Conservation (phyloP, 768 basidiomycete genomes). For the Amanita polypyramis region DNA sequence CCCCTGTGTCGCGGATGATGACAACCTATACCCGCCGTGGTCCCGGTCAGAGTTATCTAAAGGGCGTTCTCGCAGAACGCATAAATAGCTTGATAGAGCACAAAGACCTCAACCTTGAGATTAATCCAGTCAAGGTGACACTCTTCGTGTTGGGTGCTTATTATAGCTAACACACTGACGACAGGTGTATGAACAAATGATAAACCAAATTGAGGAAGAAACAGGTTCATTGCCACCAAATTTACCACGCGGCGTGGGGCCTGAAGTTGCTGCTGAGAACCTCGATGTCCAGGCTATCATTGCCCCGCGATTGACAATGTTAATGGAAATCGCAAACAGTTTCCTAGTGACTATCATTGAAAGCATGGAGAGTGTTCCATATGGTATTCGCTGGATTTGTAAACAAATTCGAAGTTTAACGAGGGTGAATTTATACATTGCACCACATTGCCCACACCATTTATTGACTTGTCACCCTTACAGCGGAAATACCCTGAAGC, state of each 20-base stretch:
- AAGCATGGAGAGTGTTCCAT: conserved; percentile 96
- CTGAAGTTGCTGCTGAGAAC: conserved; percentile 91
- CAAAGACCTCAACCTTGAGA: conserved; percentile 98
- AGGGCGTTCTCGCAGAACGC: conserved; percentile 92
- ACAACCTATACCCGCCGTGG: conserved; percentile 98
- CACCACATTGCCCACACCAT: neutral
- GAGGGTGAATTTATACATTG: conserved; percentile 43
- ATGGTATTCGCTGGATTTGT: conserved; percentile 99
- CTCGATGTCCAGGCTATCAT: conserved; percentile 97
- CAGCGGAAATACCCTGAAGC: conserved; percentile 99
- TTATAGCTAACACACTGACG: neutral
- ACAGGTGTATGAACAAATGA: conserved; percentile 99
- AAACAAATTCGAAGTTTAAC: conserved; percentile 98
- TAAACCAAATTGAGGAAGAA: conserved; percentile 97
- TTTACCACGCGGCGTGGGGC: conserved; percentile 86
- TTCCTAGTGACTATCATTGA: conserved; percentile 98
- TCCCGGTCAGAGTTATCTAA: conserved; percentile 96
- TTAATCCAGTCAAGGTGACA: conserved; percentile 91
- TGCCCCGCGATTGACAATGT: conserved; percentile 92
- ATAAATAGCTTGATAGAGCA: conserved; percentile 99
- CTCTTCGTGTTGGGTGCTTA: neutral
- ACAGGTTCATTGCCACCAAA: conserved; percentile 86
- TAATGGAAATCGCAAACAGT: conserved; percentile 99
- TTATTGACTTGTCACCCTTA: conserved; percentile 1
- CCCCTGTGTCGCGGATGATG: conserved; percentile 99